Conservation (phyloP, 1,284 basidiomycete genomes). For the Neonothopanus nambi region DNA sequence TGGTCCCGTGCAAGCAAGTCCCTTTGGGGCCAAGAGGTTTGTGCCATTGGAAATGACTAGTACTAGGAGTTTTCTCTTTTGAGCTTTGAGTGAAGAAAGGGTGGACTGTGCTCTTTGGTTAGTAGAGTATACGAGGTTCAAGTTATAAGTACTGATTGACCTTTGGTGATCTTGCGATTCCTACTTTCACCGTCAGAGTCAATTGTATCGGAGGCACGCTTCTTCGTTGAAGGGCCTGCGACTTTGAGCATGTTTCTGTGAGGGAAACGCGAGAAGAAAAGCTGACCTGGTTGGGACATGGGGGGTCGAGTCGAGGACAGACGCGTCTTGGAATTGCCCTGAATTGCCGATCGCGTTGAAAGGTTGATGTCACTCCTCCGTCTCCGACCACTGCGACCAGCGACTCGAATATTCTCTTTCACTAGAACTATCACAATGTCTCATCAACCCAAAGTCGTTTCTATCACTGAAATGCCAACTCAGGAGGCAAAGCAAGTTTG, state of each 20-base stretch:
- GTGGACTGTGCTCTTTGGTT: constrained; percentile 35
- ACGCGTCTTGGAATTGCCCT: no score
- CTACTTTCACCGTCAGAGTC: background rate
- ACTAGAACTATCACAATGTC: constrained; percentile 12
- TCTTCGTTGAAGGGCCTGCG: constrained; percentile 6
- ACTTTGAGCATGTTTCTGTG: background rate
- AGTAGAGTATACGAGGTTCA: no score
- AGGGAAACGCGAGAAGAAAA: background rate
- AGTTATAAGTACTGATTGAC: no score
- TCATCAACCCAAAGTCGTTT: constrained; percentile 42
- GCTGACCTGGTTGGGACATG: constrained; percentile 8
- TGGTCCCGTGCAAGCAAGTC: constrained; percentile 64
- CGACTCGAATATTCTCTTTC: no score
- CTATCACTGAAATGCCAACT: constrained; percentile 48
- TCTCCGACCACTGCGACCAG: no score
- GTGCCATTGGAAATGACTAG: constrained; percentile 66
- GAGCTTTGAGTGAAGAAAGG: constrained; percentile 37
- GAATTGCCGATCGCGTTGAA: constrained; percentile 79
- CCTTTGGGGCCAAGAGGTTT: constrained; percentile 52
- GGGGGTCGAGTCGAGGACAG: no score
- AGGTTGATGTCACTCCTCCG: no score
- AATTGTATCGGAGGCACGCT: constrained; percentile 6
- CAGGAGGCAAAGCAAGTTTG: constrained; percentile 59
- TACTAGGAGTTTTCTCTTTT: constrained; percentile 16
- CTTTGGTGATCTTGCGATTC: background rate